Percentiles rank a stretch among this genome's conserved stretches.
Evolutionary conservation across 2,329 filamentous ascomycete genomes (phyloP).

Genomic region (Ophiostoma sp.): DNA sequence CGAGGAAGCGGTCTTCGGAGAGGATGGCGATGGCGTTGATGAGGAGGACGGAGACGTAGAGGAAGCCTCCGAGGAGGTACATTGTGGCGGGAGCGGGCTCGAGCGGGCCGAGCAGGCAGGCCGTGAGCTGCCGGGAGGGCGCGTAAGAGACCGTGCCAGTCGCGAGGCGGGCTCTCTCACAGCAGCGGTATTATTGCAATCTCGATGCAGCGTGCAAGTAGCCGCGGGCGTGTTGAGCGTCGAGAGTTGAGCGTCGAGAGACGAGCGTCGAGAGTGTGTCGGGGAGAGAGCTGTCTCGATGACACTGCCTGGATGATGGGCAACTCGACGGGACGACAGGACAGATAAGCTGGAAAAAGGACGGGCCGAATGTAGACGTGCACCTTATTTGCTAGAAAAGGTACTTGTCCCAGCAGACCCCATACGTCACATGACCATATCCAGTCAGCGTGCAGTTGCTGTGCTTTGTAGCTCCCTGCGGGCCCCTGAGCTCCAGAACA

Average conservation of each 20-base stretch:
- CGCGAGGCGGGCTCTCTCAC: too few relatives aligned
- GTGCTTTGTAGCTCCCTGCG: background rate
- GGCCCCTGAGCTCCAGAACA: background rate
- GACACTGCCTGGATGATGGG: background rate
- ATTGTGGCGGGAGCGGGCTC: background rate
- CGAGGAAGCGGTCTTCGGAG: slow-evolving; percentile 90
- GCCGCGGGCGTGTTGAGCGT: too few relatives aligned
- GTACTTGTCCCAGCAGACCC: background rate
- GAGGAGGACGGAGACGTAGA: slow-evolving; percentile 71
- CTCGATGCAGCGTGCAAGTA: too few relatives aligned
- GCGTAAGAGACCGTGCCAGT: too few relatives aligned
- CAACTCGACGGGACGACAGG: background rate
- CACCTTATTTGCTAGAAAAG: background rate
- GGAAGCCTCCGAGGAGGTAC: slow-evolving; percentile 11
- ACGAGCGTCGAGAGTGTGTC: background rate
- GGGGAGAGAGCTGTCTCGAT: background rate
- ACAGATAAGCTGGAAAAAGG: slow-evolving; percentile 14
- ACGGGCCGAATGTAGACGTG: background rate
- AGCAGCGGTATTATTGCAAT: too few relatives aligned
- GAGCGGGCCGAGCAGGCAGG: too few relatives aligned
- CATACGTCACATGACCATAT: background rate
- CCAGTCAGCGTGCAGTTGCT: background rate
- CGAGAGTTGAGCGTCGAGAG: background rate
- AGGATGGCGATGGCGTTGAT: slow-evolving; percentile 91
- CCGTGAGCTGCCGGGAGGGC: too few relatives aligned